These are phyloP conservation scores for Pseudopyricularia javanii DNA, from an alignment of 2,329 filamentous ascomycete genomes.

Conservation along the genomic window DNA sequence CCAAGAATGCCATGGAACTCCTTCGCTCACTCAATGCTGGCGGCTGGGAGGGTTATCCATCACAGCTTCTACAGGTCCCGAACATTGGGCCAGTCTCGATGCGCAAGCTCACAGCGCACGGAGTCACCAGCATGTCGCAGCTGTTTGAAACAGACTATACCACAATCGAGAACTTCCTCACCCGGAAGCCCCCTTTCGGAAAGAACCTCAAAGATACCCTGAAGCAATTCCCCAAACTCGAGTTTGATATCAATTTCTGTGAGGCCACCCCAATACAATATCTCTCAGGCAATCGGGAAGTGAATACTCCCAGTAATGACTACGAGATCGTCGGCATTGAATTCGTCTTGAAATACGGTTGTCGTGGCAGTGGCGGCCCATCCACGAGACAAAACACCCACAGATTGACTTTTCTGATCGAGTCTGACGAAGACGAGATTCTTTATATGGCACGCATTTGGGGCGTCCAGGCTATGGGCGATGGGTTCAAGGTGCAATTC, in stretches of 20 bases:
- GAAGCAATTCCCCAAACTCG: conserved; percentile 54
- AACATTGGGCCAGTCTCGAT: conserved; percentile 65
- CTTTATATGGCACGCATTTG: too few relatives aligned
- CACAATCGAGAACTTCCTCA: conserved; percentile 64
- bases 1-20: conserved; percentile 62
- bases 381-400: too few relatives aligned
- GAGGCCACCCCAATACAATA: too few relatives aligned
- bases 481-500: conserved; percentile 43
- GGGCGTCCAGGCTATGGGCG: conserved; percentile 45
- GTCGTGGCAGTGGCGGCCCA: too few relatives aligned
- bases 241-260: conserved; percentile 23
- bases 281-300: too few relatives aligned
- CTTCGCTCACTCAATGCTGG: conserved; percentile 63
- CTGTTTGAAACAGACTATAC: conserved; percentile 55
- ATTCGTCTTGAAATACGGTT: too few relatives aligned
- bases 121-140: conserved; percentile 59
- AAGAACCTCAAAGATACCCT: conserved; percentile 53
- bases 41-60: conserved; percentile 69
- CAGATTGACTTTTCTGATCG: too few relatives aligned
- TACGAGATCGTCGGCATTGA: too few relatives aligned
- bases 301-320: too few relatives aligned
- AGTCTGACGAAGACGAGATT: too few relatives aligned
- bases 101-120: conserved; percentile 59
- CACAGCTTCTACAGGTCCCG: conserved; percentile 74
- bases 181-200: conserved; percentile 75